Base-by-base conservation (phyloP, 257 asterid genomes). In the Buddleja alternifolia region DNA sequence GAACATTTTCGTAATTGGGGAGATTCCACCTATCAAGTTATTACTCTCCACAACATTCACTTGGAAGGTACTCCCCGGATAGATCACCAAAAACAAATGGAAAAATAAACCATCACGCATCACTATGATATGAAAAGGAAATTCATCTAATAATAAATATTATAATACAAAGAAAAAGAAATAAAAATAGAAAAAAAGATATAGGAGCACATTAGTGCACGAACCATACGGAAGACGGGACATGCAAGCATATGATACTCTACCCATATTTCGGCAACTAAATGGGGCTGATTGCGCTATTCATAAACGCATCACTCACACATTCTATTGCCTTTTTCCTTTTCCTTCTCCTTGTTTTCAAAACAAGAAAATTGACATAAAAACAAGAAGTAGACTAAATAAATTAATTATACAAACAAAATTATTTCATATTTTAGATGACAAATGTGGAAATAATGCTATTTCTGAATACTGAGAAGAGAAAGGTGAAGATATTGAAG, bases 241-340 rank as follows among this genome's bases (percentile, higher is more conserved):
- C 73, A 37, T 71, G 91, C 88, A 85, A 85, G 91, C 91, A 85
- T 85, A 82, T 71, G 83, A 73, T 59, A 72, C 78, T 85, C 86
- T n/a, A n/a, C 10, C 66, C 1, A 9, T 7, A 19, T 85, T 10
- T 85, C 65, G 87, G 91, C 91, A 85, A 80, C 73, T 4, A 5
- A 66, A 72, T 53, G 56, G 62, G 62, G 59, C 77, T 53, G 83
- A 80, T 61, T 68, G 46, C 77, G 84, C 75, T 73, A 82, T 41
- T 77, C 62, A 29, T 21, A 25, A 78, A 62, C 85, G 85, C 79
- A 75, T 15, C 89, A 71, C 66, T 10, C 20, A 73, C 48, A 75
- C 67, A 44, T 45, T 14, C 69, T 51, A 46, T 73, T 75, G 83
- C 86, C 78, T 75, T 75, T 48, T 25, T 66, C 7, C 16, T 1